phyloP scores from a whole-genome alignment of 768 basidiomycete genomes.

The Agaricus subrufescens region DNA sequence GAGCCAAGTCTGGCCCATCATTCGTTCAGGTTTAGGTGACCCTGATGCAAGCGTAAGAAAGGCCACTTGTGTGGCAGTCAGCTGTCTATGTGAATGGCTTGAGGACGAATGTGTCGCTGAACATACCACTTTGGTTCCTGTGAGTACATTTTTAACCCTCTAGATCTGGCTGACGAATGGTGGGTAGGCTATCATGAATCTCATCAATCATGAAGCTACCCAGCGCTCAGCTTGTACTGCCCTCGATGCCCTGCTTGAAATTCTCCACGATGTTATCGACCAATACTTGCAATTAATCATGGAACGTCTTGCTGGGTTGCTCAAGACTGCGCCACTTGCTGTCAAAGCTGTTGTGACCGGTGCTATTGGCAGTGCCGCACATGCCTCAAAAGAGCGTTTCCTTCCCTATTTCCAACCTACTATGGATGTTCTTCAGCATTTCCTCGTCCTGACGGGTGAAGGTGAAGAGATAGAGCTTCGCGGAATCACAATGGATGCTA shows the following conservation, averaged over 20 bases:
- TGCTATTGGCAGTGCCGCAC: slow-evolving; percentile 96
- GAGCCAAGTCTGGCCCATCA: slow-evolving; percentile 87
- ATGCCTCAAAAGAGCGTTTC: slow-evolving; percentile 90
- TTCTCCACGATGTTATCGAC: slow-evolving; percentile 84
- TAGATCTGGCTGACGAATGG: slow-evolving; percentile 4
- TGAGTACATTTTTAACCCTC: slow-evolving; percentile 27
- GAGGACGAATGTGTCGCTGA: slow-evolving; percentile 87
- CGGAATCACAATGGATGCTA: slow-evolving; percentile 98
- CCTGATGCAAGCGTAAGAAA: slow-evolving; percentile 82
- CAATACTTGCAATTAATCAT: slow-evolving; percentile 92
- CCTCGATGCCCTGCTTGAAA: slow-evolving; percentile 93
- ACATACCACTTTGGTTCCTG: slow-evolving; percentile 83
- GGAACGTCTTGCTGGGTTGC: slow-evolving; percentile 84
- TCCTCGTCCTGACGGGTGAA: slow-evolving; percentile 79
- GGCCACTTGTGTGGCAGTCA: slow-evolving; percentile 93
- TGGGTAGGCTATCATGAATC: slow-evolving; percentile 77
- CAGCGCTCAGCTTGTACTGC: slow-evolving; percentile 95
- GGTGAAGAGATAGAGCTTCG: slow-evolving; percentile 93
- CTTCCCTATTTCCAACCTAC: slow-evolving; percentile 91
- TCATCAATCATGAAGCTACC: slow-evolving; percentile 82
- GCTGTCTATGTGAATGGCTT: slow-evolving; percentile 96
- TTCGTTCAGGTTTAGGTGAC: slow-evolving; percentile 86
- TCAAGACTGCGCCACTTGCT: slow-evolving; percentile 79
- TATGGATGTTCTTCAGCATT: slow-evolving; percentile 84
- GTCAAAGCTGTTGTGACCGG: slow-evolving; percentile 96